Base-by-base conservation (phyloP, 495 filamentous ascomycete species). In the Aspergillus olivimuriae region DNA sequence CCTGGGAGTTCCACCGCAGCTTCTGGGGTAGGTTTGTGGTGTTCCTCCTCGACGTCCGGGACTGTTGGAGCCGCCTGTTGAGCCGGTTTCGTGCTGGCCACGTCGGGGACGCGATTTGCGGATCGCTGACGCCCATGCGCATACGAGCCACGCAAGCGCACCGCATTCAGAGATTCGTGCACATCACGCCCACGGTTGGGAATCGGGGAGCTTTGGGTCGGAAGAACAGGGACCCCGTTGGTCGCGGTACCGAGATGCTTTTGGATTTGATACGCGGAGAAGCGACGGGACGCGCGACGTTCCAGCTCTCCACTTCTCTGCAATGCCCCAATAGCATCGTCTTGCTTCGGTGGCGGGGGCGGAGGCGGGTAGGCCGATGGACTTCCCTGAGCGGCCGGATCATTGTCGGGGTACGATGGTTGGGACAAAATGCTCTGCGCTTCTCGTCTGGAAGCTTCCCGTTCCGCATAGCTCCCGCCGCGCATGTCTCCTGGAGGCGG, bases 241-340 rank as follows among this genome's bases (percentile, higher is more conserved):
- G 86, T 73, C 23, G 83, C 83, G 18, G 81, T 76, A 2, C 91
- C 92, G 3, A 96, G 74, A 46, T 94, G 88, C 53, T 94, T 96
- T 17, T 87, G 86, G 35, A 97, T 90, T 53, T 97, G 94, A 64
- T 97, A 98, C 31, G 84, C 82, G 22, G 90, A 96, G 57, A 96
- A 97, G 52, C 92, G 72, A 53, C 90, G 75, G 3, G 94, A 97
- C 8, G 92, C 94, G 52, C 92, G 78, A 51, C 92, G 77, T 56
- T 97, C 91, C n/a, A 97, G 69, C 44, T 95, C 88, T 4, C 89
- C 88, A 41, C 89, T 89, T 59, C 87, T 74, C 60, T 97, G 94
- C 47, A 98, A 63, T 33, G 89, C 89, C 30, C 86, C 88, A 38
- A 98, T 71, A 7, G 92, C 92, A 69, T 95, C 91, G 56, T 94